Base-by-base conservation (phyloP, 2,329 filamentous ascomycete genomes). In the Monilinia laxa region DNA sequence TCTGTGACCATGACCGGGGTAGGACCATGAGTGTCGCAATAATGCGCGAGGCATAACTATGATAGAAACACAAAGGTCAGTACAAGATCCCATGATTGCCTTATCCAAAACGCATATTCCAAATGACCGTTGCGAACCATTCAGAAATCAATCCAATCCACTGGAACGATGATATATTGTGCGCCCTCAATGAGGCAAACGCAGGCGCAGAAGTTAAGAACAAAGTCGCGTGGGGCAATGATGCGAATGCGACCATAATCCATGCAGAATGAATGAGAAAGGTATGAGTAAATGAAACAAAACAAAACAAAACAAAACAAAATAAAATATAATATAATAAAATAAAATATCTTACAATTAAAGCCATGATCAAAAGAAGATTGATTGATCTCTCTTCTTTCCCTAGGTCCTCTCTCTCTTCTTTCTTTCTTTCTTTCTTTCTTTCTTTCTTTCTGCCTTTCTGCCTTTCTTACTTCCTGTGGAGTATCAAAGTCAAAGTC, bases 1-100 rank as follows among this genome's bases (percentile, higher is more conserved):
- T 90, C 87, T 47, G 87, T 90, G 73, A 89, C 87, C 84, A 90
- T 88, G 67, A 90, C 77, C 60, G 87, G 87, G 57, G 87, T 90
- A 59, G 87, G 87, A 69, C 87, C 87, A 78, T 90, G 87, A 70
- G 85, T 81, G 76, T 90, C 87, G 81, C 87, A 90, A 75, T 89
- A 90, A 76, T 90, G 87, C 73, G 87, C 87, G 73, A 90, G 82
- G 76, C 86, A 89, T 75, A 90, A 79, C 87, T 90, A 83, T 59
- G 64, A 54, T 57, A 62, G 40, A 64, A 18, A 67, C 54, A 59
- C 28, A 14, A 65, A 65, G 53, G 65, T 73, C 56, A 74, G 71
- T 66, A 68, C 38, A 64, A 64, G 51, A 16, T 58, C 38, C 49
- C 51, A 28, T 38, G 60, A 62, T 63, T 57, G 54, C 28, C 57